Evolutionary conservation across 495 filamentous ascomycete species (phyloP), one percentile per base, ranked within the genome.

Genomic region (Monascus purpureus): DNA sequence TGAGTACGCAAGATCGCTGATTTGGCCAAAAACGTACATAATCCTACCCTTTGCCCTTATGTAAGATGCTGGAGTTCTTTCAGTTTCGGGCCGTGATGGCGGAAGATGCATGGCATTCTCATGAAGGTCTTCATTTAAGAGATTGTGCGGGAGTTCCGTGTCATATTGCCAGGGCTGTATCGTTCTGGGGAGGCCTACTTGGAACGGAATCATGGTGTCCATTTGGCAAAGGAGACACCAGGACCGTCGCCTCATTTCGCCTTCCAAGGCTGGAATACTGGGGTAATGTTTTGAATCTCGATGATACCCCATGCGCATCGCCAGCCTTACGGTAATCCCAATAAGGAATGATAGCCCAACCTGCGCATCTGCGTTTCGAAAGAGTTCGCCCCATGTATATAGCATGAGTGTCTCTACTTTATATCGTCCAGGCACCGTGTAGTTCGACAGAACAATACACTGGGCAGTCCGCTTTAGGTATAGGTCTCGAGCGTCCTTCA

Each of bases 271-370:
- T 1, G 59, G 55, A 5, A 68, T 43, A 15, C 35, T 49, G 18
- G 46, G 47, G 15, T 54, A 65, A 16, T 59, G 49, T 13, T 37
- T 46, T 0, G 61, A 38, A 35, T 67, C 61, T 5, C 63, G 50
- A 33, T 67, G 61, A 28, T 63, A 65, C 4, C 63, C 63, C 48
- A 57, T 65, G 24, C 52, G 49, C 51, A 65, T 54, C 4, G 63
- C 55, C 8, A 65, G 40, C 22, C 53, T 49, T 26, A 60, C 49
- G 8, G 50, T 43, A 12, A 58, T 55, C 6, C 57, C 54, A 2
- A 65, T 31, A 0, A 68, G 40, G 15, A 54, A 49, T 1, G 53
- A 53, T 13, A 59, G 45, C 8, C 51, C 55, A 17, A 51, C 35
- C 25, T 57, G 48, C 8, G 50, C 49, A 39, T 64, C 60, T 17